Conservation (phyloP, 1,284 basidiomycete genomes). For the Somion occarium region DNA sequence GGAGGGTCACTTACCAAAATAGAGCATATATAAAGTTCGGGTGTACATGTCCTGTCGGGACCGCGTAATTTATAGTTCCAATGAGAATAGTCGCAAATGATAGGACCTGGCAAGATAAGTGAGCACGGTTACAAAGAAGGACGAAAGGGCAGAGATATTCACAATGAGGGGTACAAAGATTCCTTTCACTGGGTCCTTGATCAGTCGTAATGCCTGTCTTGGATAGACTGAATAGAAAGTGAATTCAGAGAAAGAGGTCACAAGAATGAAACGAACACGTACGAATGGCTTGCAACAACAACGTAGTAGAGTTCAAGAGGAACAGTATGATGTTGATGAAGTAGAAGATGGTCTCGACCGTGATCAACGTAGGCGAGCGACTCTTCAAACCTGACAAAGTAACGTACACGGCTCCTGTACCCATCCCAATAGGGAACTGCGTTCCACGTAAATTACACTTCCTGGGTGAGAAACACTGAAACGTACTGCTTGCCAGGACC, state of each 20-base stretch:
- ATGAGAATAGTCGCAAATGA: conserved; percentile 49
- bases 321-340: conserved; percentile 42
- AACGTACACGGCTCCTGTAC: conserved; percentile 45
- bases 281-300: conserved; percentile 40
- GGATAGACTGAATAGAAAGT: conserved; percentile 34
- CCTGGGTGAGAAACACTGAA: background rate
- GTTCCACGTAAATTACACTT: background rate
- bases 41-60: conserved; percentile 31
- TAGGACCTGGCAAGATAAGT: conserved; percentile 28
- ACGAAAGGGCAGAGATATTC: conserved; percentile 8
- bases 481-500: conserved; percentile 46
- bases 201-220: conserved; percentile 35
- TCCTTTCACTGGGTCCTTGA: conserved; percentile 41
- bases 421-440: conserved; percentile 48
- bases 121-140: background rate
- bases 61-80: conserved; percentile 43
- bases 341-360: conserved; percentile 40
- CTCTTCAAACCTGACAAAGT: conserved; percentile 37
- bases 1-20: conserved; percentile 35
- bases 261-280: conserved; percentile 11
- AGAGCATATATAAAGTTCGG: conserved; percentile 34
- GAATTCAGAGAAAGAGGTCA: background rate
- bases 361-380: conserved; percentile 28
- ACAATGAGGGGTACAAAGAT: conserved; percentile 45
- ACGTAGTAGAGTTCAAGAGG: conserved; percentile 36